Base-by-base conservation (phyloP, 805 yeast species). In the Wickerhamomyces ciferrii region DNA sequence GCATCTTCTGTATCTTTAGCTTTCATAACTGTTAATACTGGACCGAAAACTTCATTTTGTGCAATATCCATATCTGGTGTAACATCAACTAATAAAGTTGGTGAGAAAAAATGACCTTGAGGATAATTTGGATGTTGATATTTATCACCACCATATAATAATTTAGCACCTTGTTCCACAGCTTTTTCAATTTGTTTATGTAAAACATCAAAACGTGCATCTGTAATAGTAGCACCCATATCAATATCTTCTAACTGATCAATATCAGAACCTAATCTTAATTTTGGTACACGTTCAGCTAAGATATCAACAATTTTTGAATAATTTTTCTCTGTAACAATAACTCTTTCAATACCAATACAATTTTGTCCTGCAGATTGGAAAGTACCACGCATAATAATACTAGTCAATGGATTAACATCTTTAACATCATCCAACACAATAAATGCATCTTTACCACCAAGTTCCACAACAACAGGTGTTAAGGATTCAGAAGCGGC, bases 351-450 rank as follows among this genome's bases (percentile, higher is more conserved):
- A 45, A 94, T 87, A 35, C 99, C 98, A 59, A 94, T 94, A 69
- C 99, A 94, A 63, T 94, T 94, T 68, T 94, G 99, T 13, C 99
- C 99, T 0, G 96, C 87, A 45, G 96, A 86, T 68, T 94, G 99
- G 71, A 92, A 94, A 0, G 96, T 84, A 32, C 99, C 99, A 60
- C 99, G 76, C 84, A 94, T 76, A 36, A 94, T 76, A 23, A 90
- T 81, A 15, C 96, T 87, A 0, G 96, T 83, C 38, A 84, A 68
- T 5, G 74, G 67, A 9, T 72, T 65, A 38, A 78, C 53, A 52
- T 83, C 80, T 51, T 78, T 70, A 36, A 79, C 84, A 54, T 88
- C 94, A 58, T 92, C 97, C 53, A 94, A 74, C 4, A 91, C 89
- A 43, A 94, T 75, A 19, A 89, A 79, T 0, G 97, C 85, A 64